Evolutionary conservation across 192 early-diverging fungal genomes (phyloP).

Genomic region (Gigaspora rosea): DNA sequence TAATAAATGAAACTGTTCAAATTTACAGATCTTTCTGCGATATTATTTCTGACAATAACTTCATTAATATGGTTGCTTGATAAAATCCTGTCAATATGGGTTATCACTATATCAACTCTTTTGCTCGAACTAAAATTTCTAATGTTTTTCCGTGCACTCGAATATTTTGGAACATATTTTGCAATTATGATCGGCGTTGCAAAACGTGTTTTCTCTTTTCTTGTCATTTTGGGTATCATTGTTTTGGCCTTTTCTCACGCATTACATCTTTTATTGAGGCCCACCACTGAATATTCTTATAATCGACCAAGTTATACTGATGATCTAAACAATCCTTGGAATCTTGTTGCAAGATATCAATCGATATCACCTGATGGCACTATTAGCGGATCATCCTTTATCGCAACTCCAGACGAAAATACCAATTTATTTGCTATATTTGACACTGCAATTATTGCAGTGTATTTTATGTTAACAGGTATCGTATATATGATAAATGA

Average conservation of each 20-base stretch:
- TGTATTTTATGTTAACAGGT: background rate
- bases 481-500: background rate
- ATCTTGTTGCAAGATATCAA: background rate
- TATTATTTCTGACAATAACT: background rate
- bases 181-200: constrained; percentile 14
- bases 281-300: background rate
- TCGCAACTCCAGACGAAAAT: background rate
- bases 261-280: constrained; percentile 3
- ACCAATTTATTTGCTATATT: background rate
- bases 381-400: background rate
- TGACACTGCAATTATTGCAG: background rate
- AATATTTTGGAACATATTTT: constrained; percentile 17
- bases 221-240: background rate
- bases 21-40: background rate
- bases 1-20: too few species aligned
- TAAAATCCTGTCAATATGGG: background rate
- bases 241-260: constrained; percentile 9
- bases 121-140: background rate
- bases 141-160: constrained; percentile 1
- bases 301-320: background rate
- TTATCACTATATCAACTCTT: background rate
- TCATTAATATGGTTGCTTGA: background rate
- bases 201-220: background rate
- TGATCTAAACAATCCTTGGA: constrained; percentile 19
- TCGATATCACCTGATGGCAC: background rate